A percentile compares a stretch with the other conserved stretches of the same genome.
Conservation (phyloP, 345 rosid genomes). For the Citrus mangshanensis region DNA sequence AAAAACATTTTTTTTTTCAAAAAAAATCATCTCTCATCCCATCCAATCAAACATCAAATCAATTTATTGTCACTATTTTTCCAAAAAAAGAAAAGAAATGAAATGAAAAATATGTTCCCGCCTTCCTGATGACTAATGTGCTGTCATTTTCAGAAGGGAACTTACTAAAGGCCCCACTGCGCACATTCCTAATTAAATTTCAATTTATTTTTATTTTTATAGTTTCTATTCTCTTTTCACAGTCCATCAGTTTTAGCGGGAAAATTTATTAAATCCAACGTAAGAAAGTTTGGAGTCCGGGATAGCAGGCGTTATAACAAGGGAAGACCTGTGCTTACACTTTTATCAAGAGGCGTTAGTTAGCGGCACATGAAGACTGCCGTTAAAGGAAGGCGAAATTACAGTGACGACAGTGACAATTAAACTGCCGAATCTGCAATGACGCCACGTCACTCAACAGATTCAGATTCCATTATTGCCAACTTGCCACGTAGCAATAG, state of each 20-base stretch:
- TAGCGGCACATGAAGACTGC: slow-evolving; percentile 15
- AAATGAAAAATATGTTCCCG: slow-evolving; percentile 4
- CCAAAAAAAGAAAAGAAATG: background rate
- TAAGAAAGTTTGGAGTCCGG: slow-evolving; percentile 22
- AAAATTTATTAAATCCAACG: slow-evolving; percentile 21
- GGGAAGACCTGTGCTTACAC: background rate
- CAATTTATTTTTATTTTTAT: background rate
- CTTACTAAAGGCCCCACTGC: background rate
- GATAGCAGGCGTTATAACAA: slow-evolving; percentile 11
- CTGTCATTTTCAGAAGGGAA: slow-evolving; percentile 32
- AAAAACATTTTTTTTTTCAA: too few species aligned
- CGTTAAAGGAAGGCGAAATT: slow-evolving; percentile 25
- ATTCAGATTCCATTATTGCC: slow-evolving; percentile 18
- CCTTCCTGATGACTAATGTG: slow-evolving; percentile 25
- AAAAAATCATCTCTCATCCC: background rate
- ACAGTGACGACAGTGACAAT: slow-evolving; percentile 11
- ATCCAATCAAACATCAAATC: background rate
- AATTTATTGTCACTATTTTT: background rate
- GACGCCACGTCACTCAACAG: slow-evolving; percentile 18
- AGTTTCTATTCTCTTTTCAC: too few species aligned
- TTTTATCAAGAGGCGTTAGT: background rate
- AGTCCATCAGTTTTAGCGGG: slow-evolving; percentile 34
- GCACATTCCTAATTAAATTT: background rate
- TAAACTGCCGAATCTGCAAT: slow-evolving; percentile 15
- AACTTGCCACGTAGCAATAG: background rate